Base-by-base conservation (phyloP, 2,329 filamentous ascomycete species). In the Daldinia eschscholtzii region DNA sequence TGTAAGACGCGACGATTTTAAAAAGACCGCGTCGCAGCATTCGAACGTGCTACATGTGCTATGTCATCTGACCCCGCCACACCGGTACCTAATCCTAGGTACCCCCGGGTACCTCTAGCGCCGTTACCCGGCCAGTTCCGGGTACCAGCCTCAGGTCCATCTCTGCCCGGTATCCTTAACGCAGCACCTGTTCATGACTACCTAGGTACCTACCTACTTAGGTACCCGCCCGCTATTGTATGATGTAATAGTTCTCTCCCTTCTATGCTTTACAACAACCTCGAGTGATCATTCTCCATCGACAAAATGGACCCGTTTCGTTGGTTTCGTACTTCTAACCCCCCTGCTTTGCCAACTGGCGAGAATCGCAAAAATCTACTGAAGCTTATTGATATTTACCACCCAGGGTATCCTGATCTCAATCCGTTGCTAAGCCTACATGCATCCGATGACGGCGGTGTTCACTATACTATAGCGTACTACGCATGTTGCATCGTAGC, bases 1-100 rank as follows among this genome's bases (percentile, higher is more conserved):
- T 50, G 20, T 60, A 57, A 62, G 62, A 68, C 72, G 57, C 61
- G 70, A 55, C 2, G 10, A 37, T 37, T 39, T 55, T 23, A 23
- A 18, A 26, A 13, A 12, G 18, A n/a, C 9, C 20, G 33, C 33
- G 33, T 35, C 7, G 33, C 33, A 9, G 33, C 26, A 58, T 62
- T 52, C 57, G 53, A 59, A 6, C 18, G 9, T 23, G 41, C 41
- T 44, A 44, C n/a, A 20, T 33, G 7, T 35, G 7, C 33, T 9
- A 46, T 26, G 42, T 46, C 42, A 46, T 26, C 18, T 46, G 42
- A 46, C 42, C 42, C 42, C 18, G 20, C 42, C 5, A 23, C 13
- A 3, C 13, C 13, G 4, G 37, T 39, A 39, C 37, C 37, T 39
- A 39, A 37, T n/a, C n/a, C n/a, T n/a, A n/a, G n/a, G n/a, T n/a